Evolutionary conservation across 23 red algal species (phyloP), one percentile per base, ranked within the genome.

Genomic region (Cyanidium caldarium): DNA sequence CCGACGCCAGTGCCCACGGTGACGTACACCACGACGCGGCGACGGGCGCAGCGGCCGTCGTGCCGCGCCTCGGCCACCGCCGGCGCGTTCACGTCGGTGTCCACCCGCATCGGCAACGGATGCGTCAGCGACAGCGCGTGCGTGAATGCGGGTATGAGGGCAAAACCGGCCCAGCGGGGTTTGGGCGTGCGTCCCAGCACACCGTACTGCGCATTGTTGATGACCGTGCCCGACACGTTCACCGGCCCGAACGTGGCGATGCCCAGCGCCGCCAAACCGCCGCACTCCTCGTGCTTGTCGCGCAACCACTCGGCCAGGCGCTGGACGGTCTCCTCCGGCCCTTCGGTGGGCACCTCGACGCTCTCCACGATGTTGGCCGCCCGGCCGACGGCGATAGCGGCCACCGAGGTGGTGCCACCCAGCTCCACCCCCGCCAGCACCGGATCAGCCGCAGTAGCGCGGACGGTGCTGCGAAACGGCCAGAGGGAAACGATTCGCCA

Each of bases 31-130:
- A 72, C 72, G 28, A 72, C 57, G 5, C 23, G 51, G 7, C 51
- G 19, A 12, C 10, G 3, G 21, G 51, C 51, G n/a, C n/a, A n/a
- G n/a, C n/a, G n/a, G n/a, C n/a, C 61, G 1, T 81, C 88, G 46
- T 94, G 78, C 17, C 35, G 41, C 41, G 85, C 36, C 46, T 98
- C 92, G 2, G 84, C 92, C 21, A 89, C 10, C 34, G 92, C 92
- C 2, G 92, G 92, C 38, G 92, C 92, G 57, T 98, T 98, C 21
- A 98, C 92, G 35, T 98, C 92, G 17, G 92, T 98, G 42, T 98
- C 92, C 23, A 98, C 78, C 15, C 39, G 77, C 5, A 98, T 46
- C 0, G 73, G 75, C 2, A 85, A 28, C 21, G 7, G 19, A 28
- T 5, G 7, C 19, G n/a, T 28, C 7, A 61, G 19, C 7, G 10